Conservation (phyloP, 2,329 filamentous ascomycete genomes). For the Xylariaceae sp. region DNA sequence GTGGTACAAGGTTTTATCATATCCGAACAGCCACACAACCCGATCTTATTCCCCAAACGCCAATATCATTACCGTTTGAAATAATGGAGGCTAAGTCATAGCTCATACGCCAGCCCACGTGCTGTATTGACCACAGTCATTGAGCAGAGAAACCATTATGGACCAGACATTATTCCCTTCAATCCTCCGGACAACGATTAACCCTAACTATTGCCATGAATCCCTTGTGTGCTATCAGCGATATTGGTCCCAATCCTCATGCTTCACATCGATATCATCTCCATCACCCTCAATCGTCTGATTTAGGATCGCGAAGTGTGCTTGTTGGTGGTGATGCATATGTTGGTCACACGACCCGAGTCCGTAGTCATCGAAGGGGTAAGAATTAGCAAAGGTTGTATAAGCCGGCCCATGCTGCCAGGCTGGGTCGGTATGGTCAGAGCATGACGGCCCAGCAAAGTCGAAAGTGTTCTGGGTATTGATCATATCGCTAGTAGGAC, state of each 20-base stretch:
- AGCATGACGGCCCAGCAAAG: conserved; percentile 34
- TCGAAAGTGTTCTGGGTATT: conserved; percentile 35
- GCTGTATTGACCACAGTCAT: neutral
- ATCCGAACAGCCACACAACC: neutral
- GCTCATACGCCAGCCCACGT: neutral
- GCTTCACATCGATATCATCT: conserved; percentile 39
- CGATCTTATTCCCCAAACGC: neutral
- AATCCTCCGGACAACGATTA: neutral
- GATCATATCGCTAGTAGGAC: conserved; percentile 39
- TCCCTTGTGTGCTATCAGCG: conserved; percentile 51
- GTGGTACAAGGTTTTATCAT: neutral
- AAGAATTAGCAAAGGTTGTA: conserved; percentile 47
- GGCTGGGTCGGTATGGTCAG: conserved; percentile 31
- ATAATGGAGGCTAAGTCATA: neutral
- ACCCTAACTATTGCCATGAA: neutral
- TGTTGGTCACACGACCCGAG: conserved; percentile 37
- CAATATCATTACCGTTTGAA: neutral
- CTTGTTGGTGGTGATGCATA: conserved; percentile 32
- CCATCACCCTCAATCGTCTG: conserved; percentile 33
- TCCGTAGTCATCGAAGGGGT: conserved; percentile 43
- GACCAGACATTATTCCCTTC: neutral
- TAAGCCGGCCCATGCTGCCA: conserved; percentile 42
- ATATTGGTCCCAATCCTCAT: conserved; percentile 44
- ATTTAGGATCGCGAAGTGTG: conserved; percentile 30
- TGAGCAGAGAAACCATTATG: neutral